phyloP scores from a whole-genome alignment of 768 basidiomycete species.

The Lentinula guzmanii region DNA sequence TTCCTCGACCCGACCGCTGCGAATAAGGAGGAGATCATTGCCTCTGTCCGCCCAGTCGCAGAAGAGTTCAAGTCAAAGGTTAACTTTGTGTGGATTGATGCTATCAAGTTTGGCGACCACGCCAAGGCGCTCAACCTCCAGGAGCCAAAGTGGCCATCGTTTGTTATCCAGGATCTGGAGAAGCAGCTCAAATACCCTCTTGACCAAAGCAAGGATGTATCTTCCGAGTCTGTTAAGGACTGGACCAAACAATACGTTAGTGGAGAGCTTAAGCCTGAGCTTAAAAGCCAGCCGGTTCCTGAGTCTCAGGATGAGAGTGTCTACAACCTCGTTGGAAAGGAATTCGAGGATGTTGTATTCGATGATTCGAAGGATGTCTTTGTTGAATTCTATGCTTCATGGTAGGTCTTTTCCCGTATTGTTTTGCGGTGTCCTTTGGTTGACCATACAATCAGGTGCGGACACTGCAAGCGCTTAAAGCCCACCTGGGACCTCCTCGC shows the following conservation, averaged over 20 bases:
- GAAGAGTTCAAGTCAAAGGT: conserved; percentile 76
- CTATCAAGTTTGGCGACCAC: conserved; percentile 91
- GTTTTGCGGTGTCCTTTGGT: neutral
- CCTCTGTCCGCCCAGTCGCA: conserved; percentile 70
- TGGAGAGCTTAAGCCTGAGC: conserved; percentile 70
- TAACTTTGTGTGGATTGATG: conserved; percentile 99
- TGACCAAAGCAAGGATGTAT: conserved; percentile 60
- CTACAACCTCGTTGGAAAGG: conserved; percentile 77
- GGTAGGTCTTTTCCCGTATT: conserved; percentile 45
- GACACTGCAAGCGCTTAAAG: conserved; percentile 95
- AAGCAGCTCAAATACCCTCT: conserved; percentile 88
- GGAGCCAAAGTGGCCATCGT: conserved; percentile 86
- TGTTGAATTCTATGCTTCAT: conserved; percentile 94
- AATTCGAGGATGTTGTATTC: conserved; percentile 81
- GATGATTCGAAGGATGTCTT: conserved; percentile 93
- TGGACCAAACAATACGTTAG: conserved; percentile 63
- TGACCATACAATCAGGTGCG: conserved; percentile 48
- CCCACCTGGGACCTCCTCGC: conserved; percentile 91
- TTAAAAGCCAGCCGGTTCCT: conserved; percentile 90
- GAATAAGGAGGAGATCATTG: conserved; percentile 59
- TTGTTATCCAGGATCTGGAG: conserved; percentile 84
- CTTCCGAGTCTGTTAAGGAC: conserved; percentile 46
- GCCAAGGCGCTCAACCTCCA: conserved; percentile 87
- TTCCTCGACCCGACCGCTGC: conserved; percentile 81
- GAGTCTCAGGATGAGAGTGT: conserved; percentile 79